Evolutionary conservation across 192 early-diverging fungal genomes (phyloP).

Genomic region (Diversispora epigaea): DNA sequence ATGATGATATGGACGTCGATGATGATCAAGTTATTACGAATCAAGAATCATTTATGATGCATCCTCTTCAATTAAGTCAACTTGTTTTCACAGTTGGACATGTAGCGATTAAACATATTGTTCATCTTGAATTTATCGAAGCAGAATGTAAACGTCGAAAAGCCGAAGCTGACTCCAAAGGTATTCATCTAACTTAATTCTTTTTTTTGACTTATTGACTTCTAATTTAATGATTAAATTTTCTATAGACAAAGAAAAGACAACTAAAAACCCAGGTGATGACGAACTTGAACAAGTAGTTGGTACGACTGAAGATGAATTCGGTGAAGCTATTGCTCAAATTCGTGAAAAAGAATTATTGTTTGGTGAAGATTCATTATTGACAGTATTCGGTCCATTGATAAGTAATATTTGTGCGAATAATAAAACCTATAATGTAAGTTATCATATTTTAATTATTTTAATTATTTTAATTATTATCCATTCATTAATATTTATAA

Average conservation of each 20-base stretch:
- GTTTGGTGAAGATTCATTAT: slow-evolving; percentile 72
- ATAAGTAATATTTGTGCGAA: slow-evolving; percentile 78
- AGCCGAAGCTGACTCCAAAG: slow-evolving; percentile 31
- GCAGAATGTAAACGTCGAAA: slow-evolving; percentile 89
- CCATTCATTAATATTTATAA: not conserved
- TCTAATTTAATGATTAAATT: not conserved
- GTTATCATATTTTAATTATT: not conserved
- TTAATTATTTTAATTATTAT: not conserved
- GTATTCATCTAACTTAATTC: not conserved
- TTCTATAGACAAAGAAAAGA: slow-evolving; percentile 28
- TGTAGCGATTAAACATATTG: slow-evolving; percentile 94
- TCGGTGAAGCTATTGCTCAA: slow-evolving; percentile 79
- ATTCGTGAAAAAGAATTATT: slow-evolving; percentile 93
- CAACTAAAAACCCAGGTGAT: slow-evolving; percentile 46
- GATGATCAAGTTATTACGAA: slow-evolving; percentile 35
- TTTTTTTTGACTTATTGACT: not conserved
- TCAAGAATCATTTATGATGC: slow-evolving; percentile 35
- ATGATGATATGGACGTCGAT: slow-evolving; percentile 40
- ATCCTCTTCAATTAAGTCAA: slow-evolving; percentile 69
- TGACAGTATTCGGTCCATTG: slow-evolving; percentile 80
- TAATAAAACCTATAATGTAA: slow-evolving; percentile 78
- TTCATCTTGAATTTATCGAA: slow-evolving; percentile 93
- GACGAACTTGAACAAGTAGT: slow-evolving; percentile 93
- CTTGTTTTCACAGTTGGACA: slow-evolving; percentile 93
- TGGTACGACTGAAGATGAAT: slow-evolving; percentile 94